These are phyloP conservation scores for Lichtheimia corymbifera DNA, from an alignment of 371 early-diverging fungal genomes.

Conservation along the genomic window DNA sequence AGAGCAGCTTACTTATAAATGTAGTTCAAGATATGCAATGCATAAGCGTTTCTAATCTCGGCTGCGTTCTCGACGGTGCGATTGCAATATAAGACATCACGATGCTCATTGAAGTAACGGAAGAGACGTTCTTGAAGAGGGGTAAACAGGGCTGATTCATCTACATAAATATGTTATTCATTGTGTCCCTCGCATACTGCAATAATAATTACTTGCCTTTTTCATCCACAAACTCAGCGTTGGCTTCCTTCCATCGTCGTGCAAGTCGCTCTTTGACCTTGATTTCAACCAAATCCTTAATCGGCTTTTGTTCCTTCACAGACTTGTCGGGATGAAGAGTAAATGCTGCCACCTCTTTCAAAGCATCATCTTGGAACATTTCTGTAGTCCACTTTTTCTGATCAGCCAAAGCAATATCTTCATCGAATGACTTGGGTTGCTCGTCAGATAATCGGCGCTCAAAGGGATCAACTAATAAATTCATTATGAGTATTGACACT, in stretches of 20 bases:
- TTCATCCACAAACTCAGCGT: constrained; percentile 18
- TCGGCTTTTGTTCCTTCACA: constrained; percentile 27
- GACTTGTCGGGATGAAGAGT: constrained; percentile 29
- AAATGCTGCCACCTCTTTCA: constrained; percentile 46
- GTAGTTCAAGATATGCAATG: constrained; percentile 90
- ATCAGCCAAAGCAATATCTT: constrained; percentile 47
- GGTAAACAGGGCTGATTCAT: constrained; percentile 36
- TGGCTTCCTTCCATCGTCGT: constrained; percentile 36
- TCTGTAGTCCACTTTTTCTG: constrained; percentile 49
- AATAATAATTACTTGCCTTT: background rate
- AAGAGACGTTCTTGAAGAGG: constrained; percentile 66
- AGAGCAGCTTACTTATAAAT: constrained; percentile 66
- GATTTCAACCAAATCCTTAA: constrained; percentile 24
- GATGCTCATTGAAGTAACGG: constrained; percentile 68
- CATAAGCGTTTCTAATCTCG: constrained; percentile 72
- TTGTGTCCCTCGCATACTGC: background rate
- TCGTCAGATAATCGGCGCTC: constrained; percentile 50
- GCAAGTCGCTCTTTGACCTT: constrained; percentile 36
- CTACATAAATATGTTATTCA: background rate
- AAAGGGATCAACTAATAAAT: constrained; percentile 19
- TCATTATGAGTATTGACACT: constrained; percentile 9
- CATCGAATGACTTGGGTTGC: constrained; percentile 42
- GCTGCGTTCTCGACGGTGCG: constrained; percentile 61
- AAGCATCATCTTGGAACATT: constrained; percentile 41
- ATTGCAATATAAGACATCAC: constrained; percentile 76